Evolutionary conservation across 2,329 filamentous ascomycete genomes (phyloP).

Genomic region (Fusarium musae): DNA sequence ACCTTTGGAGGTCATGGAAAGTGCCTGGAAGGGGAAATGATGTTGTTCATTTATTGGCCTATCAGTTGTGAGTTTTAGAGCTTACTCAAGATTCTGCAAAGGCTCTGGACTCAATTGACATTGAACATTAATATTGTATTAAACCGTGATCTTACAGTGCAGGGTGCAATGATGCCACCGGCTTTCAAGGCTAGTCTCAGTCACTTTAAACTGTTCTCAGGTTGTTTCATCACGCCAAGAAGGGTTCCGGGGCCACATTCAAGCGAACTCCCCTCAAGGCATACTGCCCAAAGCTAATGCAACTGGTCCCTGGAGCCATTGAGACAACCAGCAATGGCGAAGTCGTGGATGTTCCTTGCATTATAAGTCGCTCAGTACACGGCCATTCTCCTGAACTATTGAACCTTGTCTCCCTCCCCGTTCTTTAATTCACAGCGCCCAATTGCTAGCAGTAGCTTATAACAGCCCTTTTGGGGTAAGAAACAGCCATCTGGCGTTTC

Average conservation of each 20-base stretch:
- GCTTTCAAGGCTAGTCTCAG: neutral
- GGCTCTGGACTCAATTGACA: no score
- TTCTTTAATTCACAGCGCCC: no score
- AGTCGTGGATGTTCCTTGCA: neutral
- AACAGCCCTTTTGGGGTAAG: neutral
- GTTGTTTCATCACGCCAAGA: neutral
- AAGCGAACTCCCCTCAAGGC: neutral
- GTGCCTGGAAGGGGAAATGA: constrained; percentile 21
- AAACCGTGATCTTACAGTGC: neutral
- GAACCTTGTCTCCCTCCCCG: neutral
- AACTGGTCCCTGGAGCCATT: neutral
- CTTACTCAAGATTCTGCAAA: accelerated
- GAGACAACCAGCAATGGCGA: neutral
- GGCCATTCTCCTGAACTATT: neutral
- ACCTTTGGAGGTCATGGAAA: constrained; percentile 32
- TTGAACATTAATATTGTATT: no score
- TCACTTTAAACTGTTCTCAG: neutral
- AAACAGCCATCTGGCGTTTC: neutral
- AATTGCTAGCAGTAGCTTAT: neutral
- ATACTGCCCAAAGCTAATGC: neutral
- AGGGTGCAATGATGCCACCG: neutral
- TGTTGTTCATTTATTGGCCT: no score
- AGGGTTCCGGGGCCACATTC: accelerated
- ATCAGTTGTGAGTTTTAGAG: no score
- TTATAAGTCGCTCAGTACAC: neutral